Evolutionary conservation across 805 yeast genomes (phyloP).

Genomic region (Pichia exigua): DNA sequence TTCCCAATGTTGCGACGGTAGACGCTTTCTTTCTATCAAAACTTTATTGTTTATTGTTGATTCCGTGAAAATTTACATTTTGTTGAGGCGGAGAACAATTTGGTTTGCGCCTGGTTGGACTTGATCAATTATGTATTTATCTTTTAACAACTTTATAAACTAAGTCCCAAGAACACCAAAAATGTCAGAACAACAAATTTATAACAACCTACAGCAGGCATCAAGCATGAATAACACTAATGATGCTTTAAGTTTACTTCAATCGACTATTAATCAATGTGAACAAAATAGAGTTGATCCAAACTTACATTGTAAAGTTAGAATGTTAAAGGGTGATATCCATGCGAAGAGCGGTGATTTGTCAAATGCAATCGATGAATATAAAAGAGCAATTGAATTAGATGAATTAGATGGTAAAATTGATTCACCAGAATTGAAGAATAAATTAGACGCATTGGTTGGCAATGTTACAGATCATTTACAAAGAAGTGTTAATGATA

Average conservation of each 20-base stretch:
- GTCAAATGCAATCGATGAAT: slow-evolving; percentile 22
- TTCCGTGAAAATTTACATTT: no score
- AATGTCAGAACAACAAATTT: slow-evolving; percentile 15
- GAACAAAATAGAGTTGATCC: slow-evolving; percentile 19
- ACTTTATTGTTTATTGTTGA: no score
- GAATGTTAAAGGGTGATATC: slow-evolving; percentile 29
- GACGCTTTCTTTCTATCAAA: no score
- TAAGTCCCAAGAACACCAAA: neutral
- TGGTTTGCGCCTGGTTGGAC: no score
- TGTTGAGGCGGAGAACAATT: no score
- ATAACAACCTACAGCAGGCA: slow-evolving; percentile 17
- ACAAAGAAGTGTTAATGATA: slow-evolving; percentile 18
- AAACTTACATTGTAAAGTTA: slow-evolving; percentile 20
- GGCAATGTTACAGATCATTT: slow-evolving; percentile 17
- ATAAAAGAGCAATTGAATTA: slow-evolving; percentile 24
- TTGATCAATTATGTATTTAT: no score
- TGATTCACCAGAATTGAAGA: slow-evolving; percentile 26
- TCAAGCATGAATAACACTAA: slow-evolving; percentile 5
- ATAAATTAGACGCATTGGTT: slow-evolving; percentile 20
- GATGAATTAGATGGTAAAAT: slow-evolving; percentile 28
- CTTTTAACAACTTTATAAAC: no score
- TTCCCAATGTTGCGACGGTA: no score
- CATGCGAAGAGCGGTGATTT: slow-evolving; percentile 18
- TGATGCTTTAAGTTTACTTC: slow-evolving; percentile 6
- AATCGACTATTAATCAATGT: slow-evolving; percentile 7